Percentiles rank a stretch among this genome's conserved stretches.
These are phyloP conservation scores for Wickerhamiella occidentalis DNA, from an alignment of 805 yeast species.

Conservation along the genomic window DNA sequence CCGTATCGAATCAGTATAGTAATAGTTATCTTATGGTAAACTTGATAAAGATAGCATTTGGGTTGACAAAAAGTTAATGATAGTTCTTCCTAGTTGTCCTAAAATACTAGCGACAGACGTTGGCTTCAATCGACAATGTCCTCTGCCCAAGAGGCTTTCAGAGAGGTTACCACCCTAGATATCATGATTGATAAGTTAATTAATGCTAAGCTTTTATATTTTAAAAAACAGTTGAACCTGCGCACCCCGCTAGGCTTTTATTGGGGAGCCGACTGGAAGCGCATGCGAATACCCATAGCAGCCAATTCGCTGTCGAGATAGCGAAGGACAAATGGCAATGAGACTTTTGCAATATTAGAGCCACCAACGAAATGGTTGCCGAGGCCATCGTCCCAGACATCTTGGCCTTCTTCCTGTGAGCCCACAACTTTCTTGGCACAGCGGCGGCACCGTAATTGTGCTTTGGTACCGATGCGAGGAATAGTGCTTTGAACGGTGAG, in stretches of 20 bases:
- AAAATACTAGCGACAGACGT: too few relatives aligned
- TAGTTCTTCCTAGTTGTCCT: too few relatives aligned
- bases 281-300: conserved; percentile 95
- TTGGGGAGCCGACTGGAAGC: conserved; percentile 63
- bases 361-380: conserved; percentile 91
- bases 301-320: conserved; percentile 89
- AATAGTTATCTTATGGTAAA: background rate
- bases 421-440: conserved; percentile 63
- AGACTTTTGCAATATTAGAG: conserved; percentile 83
- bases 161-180: too few relatives aligned
- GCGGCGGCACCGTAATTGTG: conserved; percentile 76
- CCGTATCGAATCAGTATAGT: background rate
- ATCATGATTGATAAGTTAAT: too few relatives aligned
- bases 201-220: background rate
- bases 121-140: too few relatives aligned
- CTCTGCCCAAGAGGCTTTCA: too few relatives aligned
- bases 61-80: too few relatives aligned
- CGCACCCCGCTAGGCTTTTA: conserved; percentile 9
- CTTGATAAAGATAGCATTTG: too few relatives aligned
- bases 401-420: conserved; percentile 31
- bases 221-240: background rate
- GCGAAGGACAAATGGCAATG: conserved; percentile 91
- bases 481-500: conserved; percentile 82
- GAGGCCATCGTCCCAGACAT: conserved; percentile 93
- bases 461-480: conserved; percentile 74